phyloP scores from a whole-genome alignment of 2,329 filamentous ascomycete genomes.

The Aspergillus fructus region DNA sequence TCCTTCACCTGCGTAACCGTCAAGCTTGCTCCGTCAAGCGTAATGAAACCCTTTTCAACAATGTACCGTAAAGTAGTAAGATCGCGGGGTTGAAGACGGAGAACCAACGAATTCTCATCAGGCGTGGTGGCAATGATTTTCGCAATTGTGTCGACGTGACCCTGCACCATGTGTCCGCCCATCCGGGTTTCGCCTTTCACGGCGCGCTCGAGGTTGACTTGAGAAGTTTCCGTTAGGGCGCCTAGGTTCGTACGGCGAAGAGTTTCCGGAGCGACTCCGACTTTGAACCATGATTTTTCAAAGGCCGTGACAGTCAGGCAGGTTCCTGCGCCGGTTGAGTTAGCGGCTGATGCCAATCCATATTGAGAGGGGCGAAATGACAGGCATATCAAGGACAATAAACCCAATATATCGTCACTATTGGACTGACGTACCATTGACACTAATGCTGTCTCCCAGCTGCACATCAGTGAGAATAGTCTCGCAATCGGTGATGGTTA shows the following conservation, averaged over 20 bases:
- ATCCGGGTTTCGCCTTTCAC: slow-evolving; percentile 90
- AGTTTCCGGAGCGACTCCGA: slow-evolving; percentile 93
- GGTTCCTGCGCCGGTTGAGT: slow-evolving; percentile 51
- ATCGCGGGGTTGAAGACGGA: slow-evolving; percentile 74
- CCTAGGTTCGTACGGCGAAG: slow-evolving; percentile 95
- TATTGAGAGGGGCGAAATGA: background rate
- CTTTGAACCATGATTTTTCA: slow-evolving; percentile 68
- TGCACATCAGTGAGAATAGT: slow-evolving; percentile 80
- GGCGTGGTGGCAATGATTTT: slow-evolving; percentile 68
- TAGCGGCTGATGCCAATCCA: background rate
- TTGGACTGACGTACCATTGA: slow-evolving; percentile 66
- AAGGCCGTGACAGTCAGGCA: slow-evolving; percentile 90
- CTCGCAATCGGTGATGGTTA: slow-evolving; percentile 76
- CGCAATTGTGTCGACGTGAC: slow-evolving; percentile 90
- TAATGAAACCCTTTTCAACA: slow-evolving; percentile 94
- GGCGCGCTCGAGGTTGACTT: slow-evolving; percentile 90
- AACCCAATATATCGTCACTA: background rate
- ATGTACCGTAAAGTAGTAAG: slow-evolving; percentile 75
- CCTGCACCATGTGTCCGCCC: slow-evolving; percentile 98
- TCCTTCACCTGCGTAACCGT: slow-evolving; percentile 88
- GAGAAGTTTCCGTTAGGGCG: slow-evolving; percentile 61
- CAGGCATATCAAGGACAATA: background rate
- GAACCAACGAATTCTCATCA: slow-evolving; percentile 87
- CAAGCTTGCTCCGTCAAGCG: slow-evolving; percentile 90
- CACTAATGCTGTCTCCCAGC: slow-evolving; percentile 87